phyloP scores from a whole-genome alignment of 140 eudicot species.

The Flaveria floridana region DNA sequence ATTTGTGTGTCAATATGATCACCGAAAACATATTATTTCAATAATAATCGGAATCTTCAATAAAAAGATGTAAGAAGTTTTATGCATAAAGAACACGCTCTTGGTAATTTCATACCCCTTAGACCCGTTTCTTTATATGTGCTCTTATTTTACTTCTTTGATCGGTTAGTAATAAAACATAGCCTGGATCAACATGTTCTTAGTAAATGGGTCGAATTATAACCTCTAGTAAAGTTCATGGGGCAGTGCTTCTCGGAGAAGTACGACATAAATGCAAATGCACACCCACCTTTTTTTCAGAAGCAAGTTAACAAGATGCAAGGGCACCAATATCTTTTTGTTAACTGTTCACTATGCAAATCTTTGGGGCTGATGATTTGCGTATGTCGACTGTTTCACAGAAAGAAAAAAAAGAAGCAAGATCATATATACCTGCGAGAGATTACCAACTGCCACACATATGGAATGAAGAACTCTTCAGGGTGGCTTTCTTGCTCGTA shows the following conservation, averaged over 20 bases:
- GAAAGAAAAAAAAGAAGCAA: not conserved
- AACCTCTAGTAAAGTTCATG: not conserved
- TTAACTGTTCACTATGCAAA: conserved; percentile 14
- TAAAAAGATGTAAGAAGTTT: not conserved
- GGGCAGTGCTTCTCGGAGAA: not conserved
- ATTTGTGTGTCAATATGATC: not conserved
- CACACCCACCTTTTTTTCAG: not conserved
- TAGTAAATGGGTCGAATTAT: not conserved
- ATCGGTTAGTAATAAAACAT: not conserved
- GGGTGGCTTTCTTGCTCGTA: conserved; percentile 99
- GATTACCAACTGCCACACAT: conserved; percentile 88
- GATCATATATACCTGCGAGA: conserved; percentile 60
- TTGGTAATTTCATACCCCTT: not conserved
- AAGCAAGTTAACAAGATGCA: conserved; percentile 19
- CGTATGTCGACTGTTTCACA: conserved; percentile 21
- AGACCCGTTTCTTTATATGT: not conserved
- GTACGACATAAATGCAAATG: not conserved
- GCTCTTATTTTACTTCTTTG: not conserved
- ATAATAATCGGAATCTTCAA: not conserved
- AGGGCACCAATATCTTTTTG: conserved; percentile 14
- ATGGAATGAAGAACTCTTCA: conserved; percentile 94
- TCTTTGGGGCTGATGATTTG: conserved; percentile 16
- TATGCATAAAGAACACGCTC: not conserved
- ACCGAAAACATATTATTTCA: not conserved
- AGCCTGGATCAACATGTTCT: not conserved